Evolutionary conservation across 2,329 filamentous ascomycete genomes (phyloP), one percentile per base, ranked within the genome.

Genomic region (Tolypocladium inflatum): DNA sequence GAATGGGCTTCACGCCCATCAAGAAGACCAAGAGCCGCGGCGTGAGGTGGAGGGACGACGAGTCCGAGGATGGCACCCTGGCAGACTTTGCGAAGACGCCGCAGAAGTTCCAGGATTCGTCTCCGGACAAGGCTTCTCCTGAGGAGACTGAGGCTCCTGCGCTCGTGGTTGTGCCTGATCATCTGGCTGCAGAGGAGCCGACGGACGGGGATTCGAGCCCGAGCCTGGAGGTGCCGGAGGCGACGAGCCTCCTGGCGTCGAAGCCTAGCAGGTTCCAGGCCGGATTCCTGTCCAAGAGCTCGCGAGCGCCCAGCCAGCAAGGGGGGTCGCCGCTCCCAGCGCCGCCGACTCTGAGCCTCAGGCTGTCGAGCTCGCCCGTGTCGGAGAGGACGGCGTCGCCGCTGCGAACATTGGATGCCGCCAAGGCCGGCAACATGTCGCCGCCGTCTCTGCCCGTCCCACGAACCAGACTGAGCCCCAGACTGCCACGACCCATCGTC

Each of bases 31-130:
- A 86, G 57, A 91, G 91, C 73, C 84, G 92, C 60, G 87, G 82
- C 52, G 93, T 99, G 7, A 84, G 93, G 63, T 99, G 94, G 94
- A 86, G 90, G 59, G 94, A 97, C 66, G 94, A 97, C 66, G 90
- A 84, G 67, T 76, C 87, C 2, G 88, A 95, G 67, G 85, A 93
- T 55, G 92, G 91, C 30, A 86, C 87, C 1, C 76, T 97, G 58
- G 91, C 89, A 13, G 94, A 97, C 69, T 97, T 93, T 69, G 90
- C 93, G 68, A 90, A 91, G 74, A 97, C 93, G 3, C 93, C 94
- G 1, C 83, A 91, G 70, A 89, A 87, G 68, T 72, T 81, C 10
- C 63, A 73, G 15, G 69, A 74, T 2, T 65, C 73, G n/a, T 42
- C 55, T 0, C 50, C 51, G 30, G 41, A 35, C 4, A 37, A 19